These are phyloP conservation scores for Monosporascus ibericus DNA, from an alignment of 2,329 filamentous ascomycete genomes.

Conservation along the genomic window DNA sequence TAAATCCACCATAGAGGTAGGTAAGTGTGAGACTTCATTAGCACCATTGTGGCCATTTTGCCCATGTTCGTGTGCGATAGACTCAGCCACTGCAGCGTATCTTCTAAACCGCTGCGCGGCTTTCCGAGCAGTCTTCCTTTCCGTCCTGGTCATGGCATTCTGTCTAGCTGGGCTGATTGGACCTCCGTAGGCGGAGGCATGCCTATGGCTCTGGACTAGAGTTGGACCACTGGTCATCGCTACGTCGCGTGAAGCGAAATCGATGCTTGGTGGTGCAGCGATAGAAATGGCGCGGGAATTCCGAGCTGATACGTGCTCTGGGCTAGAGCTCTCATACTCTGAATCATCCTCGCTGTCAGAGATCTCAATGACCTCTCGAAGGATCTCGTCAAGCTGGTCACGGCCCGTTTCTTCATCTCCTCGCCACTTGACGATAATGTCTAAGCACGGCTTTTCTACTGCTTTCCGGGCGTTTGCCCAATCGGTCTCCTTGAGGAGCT, in stretches of 20 bases:
- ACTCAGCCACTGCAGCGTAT: slow-evolving; percentile 28
- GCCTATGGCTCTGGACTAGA: slow-evolving; percentile 7
- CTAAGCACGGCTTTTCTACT: slow-evolving; percentile 55
- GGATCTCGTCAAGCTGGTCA: slow-evolving; percentile 61
- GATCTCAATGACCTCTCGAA: slow-evolving; percentile 61
- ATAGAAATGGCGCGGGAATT: slow-evolving; percentile 5
- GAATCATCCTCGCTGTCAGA: slow-evolving; percentile 49
- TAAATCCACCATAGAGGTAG: slow-evolving; percentile 10
- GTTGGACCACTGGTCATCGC: background rate
- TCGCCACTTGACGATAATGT: slow-evolving; percentile 65
- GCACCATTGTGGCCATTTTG: slow-evolving; percentile 9
- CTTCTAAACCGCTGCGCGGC: slow-evolving; percentile 26
- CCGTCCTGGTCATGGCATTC: slow-evolving; percentile 17
- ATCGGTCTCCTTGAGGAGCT: slow-evolving; percentile 50
- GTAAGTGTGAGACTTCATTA: slow-evolving; percentile 10
- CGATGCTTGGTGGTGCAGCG: slow-evolving; percentile 6
- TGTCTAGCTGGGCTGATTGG: slow-evolving; percentile 15
- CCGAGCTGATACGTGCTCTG: slow-evolving; percentile 11
- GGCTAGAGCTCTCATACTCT: slow-evolving; percentile 24
- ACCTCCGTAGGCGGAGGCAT: slow-evolving; percentile 7
- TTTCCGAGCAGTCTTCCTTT: slow-evolving; percentile 21
- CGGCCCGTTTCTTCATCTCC: slow-evolving; percentile 64
- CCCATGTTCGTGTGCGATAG: slow-evolving; percentile 17
- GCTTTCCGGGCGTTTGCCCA: slow-evolving; percentile 56
- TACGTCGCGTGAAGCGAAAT: slow-evolving; percentile 2